Evolutionary conservation across 305 asterid genomes (phyloP).

Genomic region (Stenogyne calaminthoides): DNA sequence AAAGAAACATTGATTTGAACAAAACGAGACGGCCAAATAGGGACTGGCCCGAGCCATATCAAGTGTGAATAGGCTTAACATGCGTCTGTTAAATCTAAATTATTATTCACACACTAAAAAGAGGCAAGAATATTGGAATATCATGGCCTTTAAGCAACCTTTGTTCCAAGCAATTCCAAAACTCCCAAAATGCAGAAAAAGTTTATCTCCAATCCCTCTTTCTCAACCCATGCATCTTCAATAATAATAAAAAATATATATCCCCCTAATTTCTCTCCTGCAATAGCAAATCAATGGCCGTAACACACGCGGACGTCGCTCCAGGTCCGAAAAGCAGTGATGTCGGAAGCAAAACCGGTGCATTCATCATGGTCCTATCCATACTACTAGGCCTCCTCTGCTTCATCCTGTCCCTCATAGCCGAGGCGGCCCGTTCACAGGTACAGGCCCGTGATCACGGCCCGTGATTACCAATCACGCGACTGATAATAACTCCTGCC

Average conservation of each 20-base stretch:
- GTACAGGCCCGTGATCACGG: conserved; percentile 31
- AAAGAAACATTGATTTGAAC: too few relatives aligned
- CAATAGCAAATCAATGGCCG: conserved; percentile 46
- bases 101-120: not conserved
- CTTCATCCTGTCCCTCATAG: conserved; percentile 79
- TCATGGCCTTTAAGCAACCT: conserved; percentile 91
- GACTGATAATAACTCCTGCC: not conserved
- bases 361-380: conserved; percentile 59
- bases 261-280: not conserved
- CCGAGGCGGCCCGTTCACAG: conserved; percentile 79
- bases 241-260: too few relatives aligned
- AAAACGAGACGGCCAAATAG: too few relatives aligned
- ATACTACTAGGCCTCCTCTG: conserved; percentile 70
- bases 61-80: not conserved
- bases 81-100: not conserved
- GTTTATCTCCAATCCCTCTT: conserved; percentile 7
- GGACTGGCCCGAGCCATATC: too few relatives aligned
- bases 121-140: conserved; percentile 55
- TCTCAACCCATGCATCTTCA: not conserved
- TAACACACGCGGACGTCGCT: conserved; percentile 85
- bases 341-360: conserved; percentile 75
- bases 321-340: conserved; percentile 51
- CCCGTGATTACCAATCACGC: not conserved
- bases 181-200: conserved; percentile 26
- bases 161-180: conserved; percentile 85